Conservation (phyloP, 2,329 filamentous ascomycete genomes). For the Aspergillus piperis region DNA sequence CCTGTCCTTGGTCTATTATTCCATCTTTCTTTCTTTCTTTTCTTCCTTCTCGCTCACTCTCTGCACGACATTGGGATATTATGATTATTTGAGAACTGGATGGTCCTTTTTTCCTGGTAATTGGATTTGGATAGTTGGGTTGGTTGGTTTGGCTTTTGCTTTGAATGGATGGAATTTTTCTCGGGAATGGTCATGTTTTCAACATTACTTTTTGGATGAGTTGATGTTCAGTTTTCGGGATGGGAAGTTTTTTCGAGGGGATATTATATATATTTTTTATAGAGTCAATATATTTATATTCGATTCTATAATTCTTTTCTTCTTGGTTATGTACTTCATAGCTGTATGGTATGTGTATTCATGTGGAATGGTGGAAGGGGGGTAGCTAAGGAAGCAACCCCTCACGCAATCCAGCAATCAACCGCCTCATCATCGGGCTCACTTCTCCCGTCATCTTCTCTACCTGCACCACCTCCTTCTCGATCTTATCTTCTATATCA, state of each 20-base stretch:
- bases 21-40: too few species aligned
- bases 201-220: background rate
- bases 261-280: background rate
- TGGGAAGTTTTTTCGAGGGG: background rate
- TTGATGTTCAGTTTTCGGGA: background rate
- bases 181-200: background rate
- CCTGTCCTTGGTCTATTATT: too few species aligned
- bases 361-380: too few species aligned
- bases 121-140: too few species aligned
- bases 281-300: background rate
- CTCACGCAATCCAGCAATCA: background rate
- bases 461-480: background rate
- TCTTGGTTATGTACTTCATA: background rate
- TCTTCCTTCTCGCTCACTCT: too few species aligned
- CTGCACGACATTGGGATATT: too few species aligned
- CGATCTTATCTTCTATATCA: constrained; percentile 8
- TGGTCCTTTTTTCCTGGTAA: too few species aligned
- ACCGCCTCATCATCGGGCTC: background rate
- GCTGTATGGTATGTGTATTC: background rate
- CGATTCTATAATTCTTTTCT: background rate
- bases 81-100: too few species aligned
- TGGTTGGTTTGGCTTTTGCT: too few species aligned
- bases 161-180: too few species aligned
- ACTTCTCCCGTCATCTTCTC: constrained; percentile 4
- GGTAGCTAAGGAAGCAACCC: background rate